These are phyloP conservation scores for Wallacemonas collosoma DNA, from an alignment of 208 protist species.

Conservation along the genomic window DNA sequence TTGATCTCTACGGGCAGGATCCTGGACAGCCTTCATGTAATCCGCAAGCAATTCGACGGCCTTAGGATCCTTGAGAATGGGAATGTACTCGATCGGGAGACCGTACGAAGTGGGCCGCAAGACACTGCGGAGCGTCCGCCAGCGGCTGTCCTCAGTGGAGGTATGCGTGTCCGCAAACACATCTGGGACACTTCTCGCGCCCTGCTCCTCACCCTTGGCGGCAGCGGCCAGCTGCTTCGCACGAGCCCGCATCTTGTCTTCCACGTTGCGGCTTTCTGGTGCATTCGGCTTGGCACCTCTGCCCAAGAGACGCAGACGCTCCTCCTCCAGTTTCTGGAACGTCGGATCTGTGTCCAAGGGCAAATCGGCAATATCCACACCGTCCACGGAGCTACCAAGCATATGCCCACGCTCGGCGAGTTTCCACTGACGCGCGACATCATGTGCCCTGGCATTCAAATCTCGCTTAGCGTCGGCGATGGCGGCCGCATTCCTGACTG, in stretches of 20 bases:
- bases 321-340: constrained; percentile 63
- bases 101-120: constrained; percentile 31
- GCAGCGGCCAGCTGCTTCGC: constrained; percentile 30
- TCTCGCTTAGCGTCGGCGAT: constrained; percentile 47
- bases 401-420: constrained; percentile 44
- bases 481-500: constrained; percentile 36
- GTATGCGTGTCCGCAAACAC: constrained; percentile 9
- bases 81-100: constrained; percentile 35
- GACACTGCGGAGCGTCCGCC: constrained; percentile 12
- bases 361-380: constrained; percentile 47
- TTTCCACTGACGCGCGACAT: constrained; percentile 45
- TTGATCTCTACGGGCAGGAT: constrained; percentile 15
- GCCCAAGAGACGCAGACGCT: constrained; percentile 49
- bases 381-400: constrained; percentile 48
- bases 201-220: background rate
- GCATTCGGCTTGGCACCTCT: constrained; percentile 17
- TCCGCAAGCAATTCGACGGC: constrained; percentile 21
- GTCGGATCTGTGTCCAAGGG: constrained; percentile 48
- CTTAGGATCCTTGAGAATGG: constrained; percentile 25
- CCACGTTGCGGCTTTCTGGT: constrained; percentile 12
- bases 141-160: constrained; percentile 1
- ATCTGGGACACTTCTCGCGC: background rate
- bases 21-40: constrained; percentile 17
- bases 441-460: constrained; percentile 60
- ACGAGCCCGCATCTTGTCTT: constrained; percentile 21